Evolutionary conservation across 139 green algal species (phyloP), one percentile per base, ranked within the genome.

Genomic region (Chlamydomonas sphaeroides): DNA sequence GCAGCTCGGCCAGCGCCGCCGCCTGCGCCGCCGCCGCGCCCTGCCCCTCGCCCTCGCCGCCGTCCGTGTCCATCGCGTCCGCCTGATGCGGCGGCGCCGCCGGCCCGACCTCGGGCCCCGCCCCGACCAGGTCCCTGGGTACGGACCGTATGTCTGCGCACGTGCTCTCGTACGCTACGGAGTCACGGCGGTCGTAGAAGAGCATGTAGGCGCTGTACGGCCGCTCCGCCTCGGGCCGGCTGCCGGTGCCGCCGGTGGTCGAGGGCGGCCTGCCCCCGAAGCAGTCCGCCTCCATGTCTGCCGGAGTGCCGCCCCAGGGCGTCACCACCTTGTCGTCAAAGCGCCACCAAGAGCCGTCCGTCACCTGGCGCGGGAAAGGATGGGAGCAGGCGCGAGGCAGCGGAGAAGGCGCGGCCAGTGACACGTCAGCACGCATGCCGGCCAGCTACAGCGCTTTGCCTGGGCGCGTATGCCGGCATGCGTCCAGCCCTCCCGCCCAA

Each of bases 151-250:
- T 81, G 18, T 41, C 59, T 14, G 38, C 74, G 26, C 62, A 20
- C 56, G 45, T 62, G 25, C 18, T 62, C 36, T 90, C 71, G n/a
- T 53, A 68, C 4, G 38, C 68, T 28, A 49, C 1, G 15, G 61
- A 48, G 18, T 91, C 68, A 5, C 79, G 56, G 20, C 92, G 89
- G 88, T 99, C 96, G 78, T 99, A 99, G 48, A 99, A 94, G 8
- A 99, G 93, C 91, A 99, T 98, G 92, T 98, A 99, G 28, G 96
- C 96, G 53, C 85, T 94, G 92, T 98, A 94, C 25, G 94, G 90
- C 4, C 95, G 86, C 48, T 98, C 94, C 23, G 32, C 36, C 26
- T 53, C 74, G 4, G 59, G 35, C 14, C 74, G 28, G 15, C 39
- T 59, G 57, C 74, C 41, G 66, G 57, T 20, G 61, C 45, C 33